Evolutionary conservation across 1,284 basidiomycete species (phyloP), one percentile per base, ranked within the genome.

Genomic region (Schizophyllum amplum): DNA sequence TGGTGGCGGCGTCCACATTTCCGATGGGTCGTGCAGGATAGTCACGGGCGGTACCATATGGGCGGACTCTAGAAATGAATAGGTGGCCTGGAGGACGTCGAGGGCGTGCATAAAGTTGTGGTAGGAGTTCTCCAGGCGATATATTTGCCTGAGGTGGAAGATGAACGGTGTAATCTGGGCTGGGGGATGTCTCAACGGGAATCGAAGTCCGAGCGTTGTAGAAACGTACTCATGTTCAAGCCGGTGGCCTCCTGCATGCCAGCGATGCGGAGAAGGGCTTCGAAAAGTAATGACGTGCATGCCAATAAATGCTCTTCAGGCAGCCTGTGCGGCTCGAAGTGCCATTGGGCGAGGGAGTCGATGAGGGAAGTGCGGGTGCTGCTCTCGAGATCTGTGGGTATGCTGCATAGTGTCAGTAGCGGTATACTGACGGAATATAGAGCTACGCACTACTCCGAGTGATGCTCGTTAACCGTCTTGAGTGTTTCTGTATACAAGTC

Each of bases 61-160:
- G 17, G 90, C 86, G 23, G 82, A 75, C 53, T 79, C 79, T 24
- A 98, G 75, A 72, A 95, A 96, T 24, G 82, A 84, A 67, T 96
- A 93, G 1, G 86, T 84, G 1, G 94, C 94, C 69, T 98, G 94
- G 22, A 97, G 80, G 11, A 98, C 95, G 68, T 98, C 95, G 51
- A 96, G 77, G 1, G 94, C 94, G 70, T 98, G 94, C 58, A 92
- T 85, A 68, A 95, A 97, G 68, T 98, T 98, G 75, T 98, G 94
- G 71, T 98, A 98, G 15, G 90, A 87, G 72, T 97, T 97, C 55
- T 87, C 85, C 51, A 82, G 80, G 61, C 94, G 88, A 68, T 98
- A 98, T 56, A 94, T 87, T 33, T 84, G 83, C 26, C 88, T 83
- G 13, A 97, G 80, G 62, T 94, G 91, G 61, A 84, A 83, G 25